Percentiles rank a stretch among this genome's conserved stretches.
These are phyloP conservation scores for Calonectria henricotiae DNA, from an alignment of 2,329 filamentous ascomycete species.

Conservation along the genomic window DNA sequence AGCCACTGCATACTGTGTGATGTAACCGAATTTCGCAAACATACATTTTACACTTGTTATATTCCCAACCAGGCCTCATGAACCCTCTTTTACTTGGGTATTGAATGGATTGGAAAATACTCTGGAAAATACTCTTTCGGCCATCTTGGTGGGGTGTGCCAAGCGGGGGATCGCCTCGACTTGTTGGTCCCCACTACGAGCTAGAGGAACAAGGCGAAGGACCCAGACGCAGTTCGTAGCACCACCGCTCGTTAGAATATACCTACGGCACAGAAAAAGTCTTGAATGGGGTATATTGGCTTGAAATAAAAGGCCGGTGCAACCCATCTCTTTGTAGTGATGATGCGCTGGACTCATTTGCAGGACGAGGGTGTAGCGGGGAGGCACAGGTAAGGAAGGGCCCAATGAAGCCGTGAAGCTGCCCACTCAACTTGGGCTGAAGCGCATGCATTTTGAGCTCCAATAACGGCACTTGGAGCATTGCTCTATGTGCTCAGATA, in stretches of 20 bases:
- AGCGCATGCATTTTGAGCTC: background rate
- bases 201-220: background rate
- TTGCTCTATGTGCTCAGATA: background rate
- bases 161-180: slow-evolving; percentile 11
- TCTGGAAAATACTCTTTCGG: background rate
- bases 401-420: slow-evolving; percentile 1
- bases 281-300: background rate
- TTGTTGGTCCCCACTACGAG: background rate
- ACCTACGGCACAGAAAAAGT: background rate
- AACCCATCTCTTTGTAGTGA: background rate
- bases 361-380: background rate
- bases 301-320: background rate
- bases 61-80: background rate
- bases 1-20: background rate
- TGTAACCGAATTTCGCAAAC: too few species aligned
- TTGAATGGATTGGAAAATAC: background rate
- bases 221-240: background rate
- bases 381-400: background rate
- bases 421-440: slow-evolving; percentile 1
- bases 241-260: slow-evolving; percentile 2
- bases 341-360: background rate
- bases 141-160: background rate
- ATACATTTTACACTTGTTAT: too few species aligned
- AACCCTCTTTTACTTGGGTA: background rate
- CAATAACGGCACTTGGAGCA: background rate